phyloP scores from a whole-genome alignment of 2,329 filamentous ascomycete species.

The Verruconis gallopava region DNA sequence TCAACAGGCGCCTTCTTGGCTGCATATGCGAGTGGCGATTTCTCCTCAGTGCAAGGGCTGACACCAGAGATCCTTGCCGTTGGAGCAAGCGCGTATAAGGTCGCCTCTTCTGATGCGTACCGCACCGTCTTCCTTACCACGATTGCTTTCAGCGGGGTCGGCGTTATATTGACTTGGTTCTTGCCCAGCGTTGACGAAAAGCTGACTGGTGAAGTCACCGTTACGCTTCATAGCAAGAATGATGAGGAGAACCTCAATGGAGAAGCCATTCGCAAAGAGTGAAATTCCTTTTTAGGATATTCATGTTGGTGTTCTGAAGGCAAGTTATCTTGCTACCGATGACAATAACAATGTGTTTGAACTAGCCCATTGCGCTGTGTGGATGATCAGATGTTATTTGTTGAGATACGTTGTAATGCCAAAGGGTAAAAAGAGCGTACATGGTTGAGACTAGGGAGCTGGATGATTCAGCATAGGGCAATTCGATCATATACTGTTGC shows the following conservation, averaged over 20 bases:
- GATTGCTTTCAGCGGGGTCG: constrained; percentile 27
- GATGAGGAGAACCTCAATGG: neutral
- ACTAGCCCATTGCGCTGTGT: too few relatives aligned
- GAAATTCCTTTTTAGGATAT: too few relatives aligned
- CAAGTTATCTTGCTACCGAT: too few relatives aligned
- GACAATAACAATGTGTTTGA: too few relatives aligned
- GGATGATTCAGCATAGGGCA: too few relatives aligned
- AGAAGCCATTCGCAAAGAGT: too few relatives aligned
- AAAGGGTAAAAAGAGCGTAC: too few relatives aligned
- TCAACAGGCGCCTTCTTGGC: constrained; percentile 22
- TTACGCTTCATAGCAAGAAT: neutral
- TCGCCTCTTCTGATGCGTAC: constrained; percentile 28
- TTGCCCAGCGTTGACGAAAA: constrained; percentile 11
- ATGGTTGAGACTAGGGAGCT: too few relatives aligned
- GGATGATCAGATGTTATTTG: too few relatives aligned
- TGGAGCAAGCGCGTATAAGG: constrained; percentile 21
- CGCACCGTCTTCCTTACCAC: constrained; percentile 29
- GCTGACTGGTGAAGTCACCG: constrained; percentile 14
- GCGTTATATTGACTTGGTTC: constrained; percentile 17
- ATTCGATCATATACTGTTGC: too few relatives aligned
- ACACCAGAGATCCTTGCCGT: constrained; percentile 21
- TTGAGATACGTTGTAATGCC: too few relatives aligned
- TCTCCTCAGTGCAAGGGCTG: constrained; percentile 21
- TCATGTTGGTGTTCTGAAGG: too few relatives aligned
- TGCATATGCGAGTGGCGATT: constrained; percentile 19